Base-by-base conservation (phyloP, 2,329 filamentous ascomycete species). In the Ophiostoma triangulosporum region DNA sequence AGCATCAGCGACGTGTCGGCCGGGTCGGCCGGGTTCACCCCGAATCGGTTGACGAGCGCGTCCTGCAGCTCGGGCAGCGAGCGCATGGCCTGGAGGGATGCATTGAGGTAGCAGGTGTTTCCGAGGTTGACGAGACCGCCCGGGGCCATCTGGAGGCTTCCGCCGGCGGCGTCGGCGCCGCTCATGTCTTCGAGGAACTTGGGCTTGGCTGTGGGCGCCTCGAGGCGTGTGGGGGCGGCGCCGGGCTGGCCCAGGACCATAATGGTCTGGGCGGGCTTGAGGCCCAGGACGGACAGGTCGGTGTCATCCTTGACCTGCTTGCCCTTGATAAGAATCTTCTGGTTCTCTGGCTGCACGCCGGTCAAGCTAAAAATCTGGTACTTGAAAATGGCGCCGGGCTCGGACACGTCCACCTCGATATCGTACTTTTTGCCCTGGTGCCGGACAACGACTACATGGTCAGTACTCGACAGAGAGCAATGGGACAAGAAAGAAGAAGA, bases 51-150 rank as follows among this genome's bases (percentile, higher is more conserved):
- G 56, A 73, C 65, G 46, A 98, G 76, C 61, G 88, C 80, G 33
- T 87, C 75, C 64, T 95, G 88, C 33, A 98, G 79, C 70, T 98
- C 93, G 8, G 93, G 93, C 56, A 98, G 88, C 52, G 84, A 78
- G 57, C 87, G 83, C 60, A 98, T 73, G 4, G 88, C 85, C 68
- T 98, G 94, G n/a, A 98, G 75, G 0, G 91, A 95, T 50, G 93
- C 93, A 74, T 98, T 98, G 64, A 97, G 82, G 67, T 98, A 98
- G 73, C 93, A 98, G 4, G 94, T 98, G 69, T 98, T 98, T 61
- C 94, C 93, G 57, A 96, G 73, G 64, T 98, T 98, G 66, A 86
- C 78, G 57, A 98, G 73, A 48, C 93, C 93, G 54, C 90, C 86
- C 1, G 94, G 93, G 24, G 29, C 35, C 14, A 43, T 6, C 32